These are phyloP conservation scores for Chlamydomonas asymmetrica DNA, from an alignment of 139 green algal genomes.

Conservation along the genomic window DNA sequence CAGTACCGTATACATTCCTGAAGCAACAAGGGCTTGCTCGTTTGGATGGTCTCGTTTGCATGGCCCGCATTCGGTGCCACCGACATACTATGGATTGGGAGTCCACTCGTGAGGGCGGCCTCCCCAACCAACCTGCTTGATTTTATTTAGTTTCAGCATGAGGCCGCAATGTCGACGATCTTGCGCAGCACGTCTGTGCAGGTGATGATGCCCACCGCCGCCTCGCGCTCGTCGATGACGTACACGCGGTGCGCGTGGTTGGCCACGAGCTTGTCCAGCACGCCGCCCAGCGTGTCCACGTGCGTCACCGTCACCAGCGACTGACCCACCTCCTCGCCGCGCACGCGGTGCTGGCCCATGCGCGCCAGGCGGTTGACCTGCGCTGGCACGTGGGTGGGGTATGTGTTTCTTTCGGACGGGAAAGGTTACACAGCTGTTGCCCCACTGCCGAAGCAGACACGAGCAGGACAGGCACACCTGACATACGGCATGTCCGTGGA, in stretches of 20 bases:
- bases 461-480: not conserved
- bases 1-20: too few relatives aligned
- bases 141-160: too few relatives aligned
- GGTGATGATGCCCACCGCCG: constrained; percentile 70
- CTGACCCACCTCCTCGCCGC: constrained; percentile 69
- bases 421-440: not conserved
- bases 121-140: too few relatives aligned
- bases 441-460: not conserved
- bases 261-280: constrained; percentile 61
- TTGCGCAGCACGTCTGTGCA: constrained; percentile 73
- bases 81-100: too few relatives aligned
- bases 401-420: too few relatives aligned
- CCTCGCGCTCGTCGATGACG: constrained; percentile 54
- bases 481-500: too few relatives aligned
- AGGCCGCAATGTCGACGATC: constrained; percentile 19
- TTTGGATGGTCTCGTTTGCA: too few relatives aligned
- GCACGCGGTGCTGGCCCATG: constrained; percentile 36
- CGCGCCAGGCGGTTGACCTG: constrained; percentile 19
- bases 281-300: constrained; percentile 31
- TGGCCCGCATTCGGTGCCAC: too few relatives aligned
- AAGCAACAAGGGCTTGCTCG: too few relatives aligned
- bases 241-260: constrained; percentile 79
- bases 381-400: too few relatives aligned
- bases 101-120: too few relatives aligned
- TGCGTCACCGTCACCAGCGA: constrained; percentile 52